Base-by-base conservation (phyloP, 345 rosid species). In the Jatropha curcas region DNA sequence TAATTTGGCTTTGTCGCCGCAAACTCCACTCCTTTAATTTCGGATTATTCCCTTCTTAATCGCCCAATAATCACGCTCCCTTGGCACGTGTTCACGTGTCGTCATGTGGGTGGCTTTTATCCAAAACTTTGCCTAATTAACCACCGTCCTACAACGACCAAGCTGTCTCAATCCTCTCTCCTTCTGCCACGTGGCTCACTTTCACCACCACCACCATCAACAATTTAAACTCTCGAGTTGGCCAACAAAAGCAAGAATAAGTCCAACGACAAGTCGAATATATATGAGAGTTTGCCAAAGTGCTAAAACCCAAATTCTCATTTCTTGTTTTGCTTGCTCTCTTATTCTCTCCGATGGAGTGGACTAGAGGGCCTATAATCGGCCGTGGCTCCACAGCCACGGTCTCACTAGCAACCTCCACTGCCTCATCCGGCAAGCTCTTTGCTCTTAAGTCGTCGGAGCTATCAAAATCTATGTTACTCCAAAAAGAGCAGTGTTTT, bases 311-410 rank as follows among this genome's bases (percentile, higher is more conserved):
- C 46, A 67, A 9, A 67, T 53, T 61, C 68, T 19, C 28, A 27
- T 25, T 45, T 57, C 76, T 39, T 60, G 60, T 77, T 50, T 6
- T 27, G 11, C 13, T 35, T 55, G 4, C 57, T 8, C 51, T 65
- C 55, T 33, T 22, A 35, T 60, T 31, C 41, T 52, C 53, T 50
- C 73, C 71, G 25, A 87, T 87, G 89, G 87, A 88, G 65, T 92
- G 93, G 97, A 82, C 70, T 19, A 84, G 95, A 80, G 97, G 97
- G 28, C 92, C 91, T 33, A 48, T 77, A 74, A 80, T 94, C 51
- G 98, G 98, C 74, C 91, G 86, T 4, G 97, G 98, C 48, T 84
- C 98, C 77, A 87, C 95, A 57, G 92, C 98, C 59, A 73, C 89
- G 31, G 97, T 94, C 75, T 92, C 90, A 0, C 80, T 94, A 39